phyloP scores from a whole-genome alignment of 495 filamentous ascomycete species.

The Hyaloscypha hepaticicola region DNA sequence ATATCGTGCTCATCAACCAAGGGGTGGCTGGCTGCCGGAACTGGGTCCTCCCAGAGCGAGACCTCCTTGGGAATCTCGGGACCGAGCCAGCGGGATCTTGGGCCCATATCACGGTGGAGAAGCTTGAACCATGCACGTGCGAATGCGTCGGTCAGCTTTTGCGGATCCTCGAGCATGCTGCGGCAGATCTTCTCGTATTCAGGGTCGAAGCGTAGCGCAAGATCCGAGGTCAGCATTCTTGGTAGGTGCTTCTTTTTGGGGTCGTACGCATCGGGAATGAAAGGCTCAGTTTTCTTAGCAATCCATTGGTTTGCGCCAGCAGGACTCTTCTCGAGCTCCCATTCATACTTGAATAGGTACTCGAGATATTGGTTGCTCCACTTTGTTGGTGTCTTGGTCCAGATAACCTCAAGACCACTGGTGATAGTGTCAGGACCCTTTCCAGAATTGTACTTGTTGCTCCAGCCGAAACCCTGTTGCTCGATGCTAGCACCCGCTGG shows the following conservation, averaged over 20 bases:
- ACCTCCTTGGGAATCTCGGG: constrained; percentile 65
- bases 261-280: constrained; percentile 69
- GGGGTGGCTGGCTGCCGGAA: constrained; percentile 54
- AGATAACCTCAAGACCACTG: constrained; percentile 69
- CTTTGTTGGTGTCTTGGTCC: constrained; percentile 67
- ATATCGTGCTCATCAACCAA: constrained; percentile 59
- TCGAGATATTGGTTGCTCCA: constrained; percentile 68
- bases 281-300: constrained; percentile 61
- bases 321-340: constrained; percentile 71
- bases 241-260: constrained; percentile 63
- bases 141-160: constrained; percentile 64
- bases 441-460: constrained; percentile 55
- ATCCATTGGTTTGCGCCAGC: constrained; percentile 72
- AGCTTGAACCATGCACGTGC: constrained; percentile 77
- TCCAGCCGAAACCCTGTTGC: constrained; percentile 67
- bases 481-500: constrained; percentile 61
- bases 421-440: constrained; percentile 68
- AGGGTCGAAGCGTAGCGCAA: constrained; percentile 67
- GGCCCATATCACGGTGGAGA: constrained; percentile 71
- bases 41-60: constrained; percentile 64
- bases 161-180: constrained; percentile 61
- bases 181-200: constrained; percentile 71
- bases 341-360: constrained; percentile 74
- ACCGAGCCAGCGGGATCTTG: constrained; percentile 63
- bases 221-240: constrained; percentile 67